Evolutionary conservation across 177 flowering plant species (phyloP).

Genomic region (Telopea speciosissima): DNA sequence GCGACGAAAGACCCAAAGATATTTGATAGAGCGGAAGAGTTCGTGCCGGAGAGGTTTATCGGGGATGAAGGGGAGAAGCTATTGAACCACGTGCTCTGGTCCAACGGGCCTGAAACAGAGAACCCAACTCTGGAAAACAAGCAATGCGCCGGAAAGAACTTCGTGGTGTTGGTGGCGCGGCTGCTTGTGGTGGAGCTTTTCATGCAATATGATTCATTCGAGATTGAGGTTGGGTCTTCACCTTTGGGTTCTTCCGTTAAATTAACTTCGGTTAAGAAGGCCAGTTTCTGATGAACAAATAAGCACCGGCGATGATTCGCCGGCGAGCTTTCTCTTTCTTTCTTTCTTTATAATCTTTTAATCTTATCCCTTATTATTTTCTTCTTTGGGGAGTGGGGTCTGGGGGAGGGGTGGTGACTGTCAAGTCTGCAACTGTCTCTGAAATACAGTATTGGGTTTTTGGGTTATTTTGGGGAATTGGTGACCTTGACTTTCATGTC

Average conservation of each 20-base stretch:
- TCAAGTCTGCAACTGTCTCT: too few relatives aligned
- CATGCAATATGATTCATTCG: conserved; percentile 51
- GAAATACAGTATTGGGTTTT: too few relatives aligned
- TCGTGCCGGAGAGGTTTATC: conserved; percentile 48
- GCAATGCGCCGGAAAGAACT: conserved; percentile 69
- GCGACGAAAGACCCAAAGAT: conserved; percentile 60
- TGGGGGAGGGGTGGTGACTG: not conserved
- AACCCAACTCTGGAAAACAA: conserved; percentile 43
- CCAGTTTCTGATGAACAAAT: conserved; percentile 2
- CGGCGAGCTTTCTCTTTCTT: too few relatives aligned
- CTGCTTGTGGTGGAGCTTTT: conserved; percentile 55
- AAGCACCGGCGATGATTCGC: not conserved
- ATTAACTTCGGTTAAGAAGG: conserved; percentile 29
- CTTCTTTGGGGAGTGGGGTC: not conserved
- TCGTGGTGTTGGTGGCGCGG: conserved; percentile 45
- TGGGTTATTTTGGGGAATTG: too few relatives aligned
- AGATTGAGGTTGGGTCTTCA: conserved; percentile 22
- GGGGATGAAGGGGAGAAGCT: conserved; percentile 60
- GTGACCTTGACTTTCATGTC: too few relatives aligned
- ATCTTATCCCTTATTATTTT: not conserved
- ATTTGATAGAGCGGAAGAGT: conserved; percentile 55
- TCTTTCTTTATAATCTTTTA: too few relatives aligned
- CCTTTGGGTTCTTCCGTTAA: conserved; percentile 27
- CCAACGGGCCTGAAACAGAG: conserved; percentile 64
- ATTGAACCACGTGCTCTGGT: conserved; percentile 59